These are phyloP conservation scores for Aspergillus saccharolyticus DNA, from an alignment of 495 filamentous ascomycete species.

Conservation along the genomic window DNA sequence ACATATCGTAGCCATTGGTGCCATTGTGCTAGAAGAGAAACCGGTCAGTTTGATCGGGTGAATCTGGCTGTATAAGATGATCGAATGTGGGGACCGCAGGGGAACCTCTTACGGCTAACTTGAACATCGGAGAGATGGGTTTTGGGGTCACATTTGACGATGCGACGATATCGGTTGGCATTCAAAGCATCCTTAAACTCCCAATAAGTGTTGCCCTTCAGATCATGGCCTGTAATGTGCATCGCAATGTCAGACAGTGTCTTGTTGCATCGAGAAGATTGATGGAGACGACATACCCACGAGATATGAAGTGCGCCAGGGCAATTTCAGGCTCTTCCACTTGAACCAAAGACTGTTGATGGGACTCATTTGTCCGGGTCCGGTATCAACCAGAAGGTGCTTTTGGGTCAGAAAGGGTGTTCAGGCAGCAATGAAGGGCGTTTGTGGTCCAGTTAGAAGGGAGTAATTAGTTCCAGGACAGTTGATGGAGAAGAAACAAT, in stretches of 20 bases:
- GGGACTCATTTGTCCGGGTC: constrained; percentile 25
- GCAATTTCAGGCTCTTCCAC: constrained; percentile 79
- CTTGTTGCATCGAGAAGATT: constrained; percentile 11
- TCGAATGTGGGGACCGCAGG: not conserved
- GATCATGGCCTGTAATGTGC: constrained; percentile 62
- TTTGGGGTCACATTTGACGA: constrained; percentile 59
- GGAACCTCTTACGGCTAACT: constrained; percentile 46
- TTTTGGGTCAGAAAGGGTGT: not conserved
- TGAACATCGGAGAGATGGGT: constrained; percentile 66
- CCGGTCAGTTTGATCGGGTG: constrained; percentile 17
- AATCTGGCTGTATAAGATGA: not conserved
- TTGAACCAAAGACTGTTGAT: constrained; percentile 65
- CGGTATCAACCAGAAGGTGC: constrained; percentile 1
- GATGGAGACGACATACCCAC: constrained; percentile 53
- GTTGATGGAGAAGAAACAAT: constrained; percentile 3
- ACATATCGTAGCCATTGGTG: constrained; percentile 94
- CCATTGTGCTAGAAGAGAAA: constrained; percentile 63
- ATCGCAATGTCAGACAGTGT: constrained; percentile 7
- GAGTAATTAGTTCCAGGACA: too few species aligned
- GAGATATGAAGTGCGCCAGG: constrained; percentile 80
- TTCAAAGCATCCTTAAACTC: constrained; percentile 70
- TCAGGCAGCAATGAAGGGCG: not conserved
- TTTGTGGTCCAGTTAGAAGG: not conserved
- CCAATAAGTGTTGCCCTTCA: constrained; percentile 90
- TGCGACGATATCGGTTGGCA: constrained; percentile 51